Conservation (phyloP, 352 stramenopile genomes). For the Pythium vanterpoolii region DNA sequence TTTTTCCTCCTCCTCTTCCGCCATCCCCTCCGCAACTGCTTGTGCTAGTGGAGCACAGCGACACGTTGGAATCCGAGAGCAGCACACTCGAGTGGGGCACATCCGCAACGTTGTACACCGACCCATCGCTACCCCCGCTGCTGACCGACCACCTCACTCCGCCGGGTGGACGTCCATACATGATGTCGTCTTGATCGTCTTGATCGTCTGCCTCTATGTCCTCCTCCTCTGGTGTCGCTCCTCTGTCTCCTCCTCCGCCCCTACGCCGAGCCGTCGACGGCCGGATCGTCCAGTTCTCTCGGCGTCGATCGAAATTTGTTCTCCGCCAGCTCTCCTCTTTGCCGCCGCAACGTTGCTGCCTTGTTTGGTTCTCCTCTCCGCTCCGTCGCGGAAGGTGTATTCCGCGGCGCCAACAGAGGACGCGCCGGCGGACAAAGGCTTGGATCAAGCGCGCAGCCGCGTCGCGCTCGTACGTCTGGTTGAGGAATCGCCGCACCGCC, state of each 20-base stretch:
- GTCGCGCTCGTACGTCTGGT: conserved; percentile 23
- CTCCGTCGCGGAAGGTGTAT: too few species aligned
- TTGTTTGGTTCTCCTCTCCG: not conserved
- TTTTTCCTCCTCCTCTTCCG: not conserved
- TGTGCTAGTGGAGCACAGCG: not conserved
- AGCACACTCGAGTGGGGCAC: conserved; percentile 5
- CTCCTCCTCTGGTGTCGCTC: not conserved
- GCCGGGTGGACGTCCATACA: conserved; percentile 4
- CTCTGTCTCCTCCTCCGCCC: not conserved
- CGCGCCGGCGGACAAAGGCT: conserved; percentile 19
- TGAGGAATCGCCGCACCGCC: conserved; percentile 25
- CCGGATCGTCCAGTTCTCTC: conserved; percentile 7
- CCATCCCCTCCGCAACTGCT: not conserved
- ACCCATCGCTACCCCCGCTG: not conserved
- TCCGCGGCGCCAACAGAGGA: not conserved
- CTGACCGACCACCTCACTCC: not conserved
- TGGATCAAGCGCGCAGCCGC: conserved; percentile 30
- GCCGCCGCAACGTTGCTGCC: not conserved
- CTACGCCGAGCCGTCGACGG: not conserved
- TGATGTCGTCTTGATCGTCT: conserved; percentile 7
- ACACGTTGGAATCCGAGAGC: conserved; percentile 12
- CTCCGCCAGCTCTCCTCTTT: not conserved
- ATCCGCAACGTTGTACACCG: not conserved
- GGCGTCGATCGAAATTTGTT: not conserved
- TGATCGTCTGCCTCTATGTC: conserved; percentile 1